Conservation (phyloP, 257 asterid genomes). For the Solanum stenotomum region DNA sequence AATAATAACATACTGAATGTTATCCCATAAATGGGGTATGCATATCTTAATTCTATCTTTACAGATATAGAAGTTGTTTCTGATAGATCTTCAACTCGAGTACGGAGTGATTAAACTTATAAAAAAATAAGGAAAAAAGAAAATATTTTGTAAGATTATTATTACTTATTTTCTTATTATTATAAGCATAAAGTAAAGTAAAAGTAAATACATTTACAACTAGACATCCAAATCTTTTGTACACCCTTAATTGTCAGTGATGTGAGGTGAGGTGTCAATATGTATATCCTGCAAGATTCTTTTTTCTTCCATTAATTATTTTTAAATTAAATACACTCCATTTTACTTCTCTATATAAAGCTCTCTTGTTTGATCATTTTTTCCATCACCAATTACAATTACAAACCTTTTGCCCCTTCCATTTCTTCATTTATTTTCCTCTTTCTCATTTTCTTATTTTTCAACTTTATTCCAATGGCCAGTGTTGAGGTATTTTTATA, state of each 20-base stretch:
- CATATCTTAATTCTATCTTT: neutral
- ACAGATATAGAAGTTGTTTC: rapidly evolving
- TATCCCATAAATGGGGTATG: neutral
- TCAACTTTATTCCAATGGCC: conserved; percentile 6
- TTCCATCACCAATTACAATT: conserved; percentile 3
- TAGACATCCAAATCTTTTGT: neutral
- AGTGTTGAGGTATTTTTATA: conserved; percentile 5
- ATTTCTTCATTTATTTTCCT: neutral
- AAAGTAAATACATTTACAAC: neutral
- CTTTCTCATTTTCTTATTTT: neutral
- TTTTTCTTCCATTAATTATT: neutral
- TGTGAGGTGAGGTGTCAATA: conserved; percentile 8
- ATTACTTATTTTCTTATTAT: neutral
- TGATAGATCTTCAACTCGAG: neutral
- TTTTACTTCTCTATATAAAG: conserved; percentile 1
- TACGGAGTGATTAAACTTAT: neutral
- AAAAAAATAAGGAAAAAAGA: neutral
- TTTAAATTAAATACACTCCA: neutral
- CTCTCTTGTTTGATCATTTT: conserved; percentile 2
- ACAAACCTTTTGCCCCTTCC: neutral
- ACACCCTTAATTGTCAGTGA: neutral
- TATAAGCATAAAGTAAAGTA: neutral
- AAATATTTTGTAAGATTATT: neutral
- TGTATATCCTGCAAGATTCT: conserved; percentile 4
- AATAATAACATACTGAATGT: neutral